These are phyloP conservation scores for Macrolepiota albuminosa DNA, from an alignment of 768 basidiomycete species.

Conservation along the genomic window DNA sequence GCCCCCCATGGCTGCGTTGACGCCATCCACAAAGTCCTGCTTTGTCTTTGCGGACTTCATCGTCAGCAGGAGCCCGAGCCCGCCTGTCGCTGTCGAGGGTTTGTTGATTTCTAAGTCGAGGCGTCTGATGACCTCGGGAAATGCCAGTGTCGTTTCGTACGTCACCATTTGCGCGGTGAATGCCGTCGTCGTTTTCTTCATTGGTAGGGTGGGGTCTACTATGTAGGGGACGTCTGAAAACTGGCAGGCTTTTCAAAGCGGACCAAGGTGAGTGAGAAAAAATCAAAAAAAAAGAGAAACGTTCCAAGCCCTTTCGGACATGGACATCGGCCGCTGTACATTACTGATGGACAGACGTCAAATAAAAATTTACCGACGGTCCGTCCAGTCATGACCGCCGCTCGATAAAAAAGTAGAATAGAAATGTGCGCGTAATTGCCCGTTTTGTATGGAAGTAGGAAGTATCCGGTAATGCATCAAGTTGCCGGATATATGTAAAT, in stretches of 20 bases:
- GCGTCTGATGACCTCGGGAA: constrained; percentile 36
- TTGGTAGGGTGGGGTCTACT: background rate
- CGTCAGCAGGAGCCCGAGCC: constrained; percentile 19
- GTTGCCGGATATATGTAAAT: background rate
- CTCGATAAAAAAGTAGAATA: too few relatives aligned
- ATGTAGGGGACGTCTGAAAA: too few relatives aligned
- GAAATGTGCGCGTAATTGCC: too few relatives aligned
- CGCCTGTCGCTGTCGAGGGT: constrained; percentile 24
- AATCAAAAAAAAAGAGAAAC: too few relatives aligned
- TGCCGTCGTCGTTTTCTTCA: constrained; percentile 27
- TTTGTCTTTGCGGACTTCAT: constrained; percentile 24
- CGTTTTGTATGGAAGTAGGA: background rate
- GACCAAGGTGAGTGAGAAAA: too few relatives aligned
- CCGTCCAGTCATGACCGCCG: too few relatives aligned
- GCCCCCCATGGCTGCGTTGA: constrained; percentile 25
- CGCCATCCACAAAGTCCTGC: constrained; percentile 30
- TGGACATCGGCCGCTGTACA: too few relatives aligned
- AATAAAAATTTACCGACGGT: too few relatives aligned
- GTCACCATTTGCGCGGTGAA: constrained; percentile 38
- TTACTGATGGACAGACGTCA: too few relatives aligned
- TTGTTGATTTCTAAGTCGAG: constrained; percentile 40
- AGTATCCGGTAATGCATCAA: background rate
- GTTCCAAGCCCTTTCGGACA: too few relatives aligned
- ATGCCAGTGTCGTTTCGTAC: constrained; percentile 34
- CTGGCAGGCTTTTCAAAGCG: too few relatives aligned